phyloP scores from a whole-genome alignment of 2,329 filamentous ascomycete species.

The Leptographium procerum region DNA sequence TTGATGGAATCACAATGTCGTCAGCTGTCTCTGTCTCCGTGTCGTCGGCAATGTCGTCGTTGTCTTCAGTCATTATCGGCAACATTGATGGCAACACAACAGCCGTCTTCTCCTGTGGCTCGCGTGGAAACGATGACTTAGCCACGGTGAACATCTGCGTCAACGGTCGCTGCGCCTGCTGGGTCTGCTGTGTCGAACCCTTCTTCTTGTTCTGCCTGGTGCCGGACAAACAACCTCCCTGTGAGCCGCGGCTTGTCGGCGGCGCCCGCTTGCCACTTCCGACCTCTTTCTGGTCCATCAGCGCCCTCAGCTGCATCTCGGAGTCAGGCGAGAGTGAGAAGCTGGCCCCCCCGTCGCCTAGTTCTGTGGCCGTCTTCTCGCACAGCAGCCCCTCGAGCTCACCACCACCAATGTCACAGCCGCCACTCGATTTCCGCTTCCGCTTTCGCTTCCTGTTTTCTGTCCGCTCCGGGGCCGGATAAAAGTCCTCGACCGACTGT shows the following conservation, averaged over 20 bases:
- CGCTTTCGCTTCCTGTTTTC: conserved; percentile 5
- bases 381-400: neutral
- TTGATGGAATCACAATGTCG: neutral
- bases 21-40: neutral
- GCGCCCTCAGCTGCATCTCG: conserved; percentile 1
- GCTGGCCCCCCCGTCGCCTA: neutral
- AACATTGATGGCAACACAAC: too few species aligned
- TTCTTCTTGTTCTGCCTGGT: neutral
- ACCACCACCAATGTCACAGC: too few species aligned
- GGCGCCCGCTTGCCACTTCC: neutral
- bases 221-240: neutral
- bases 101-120: neutral
- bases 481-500: conserved; percentile 80
- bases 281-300: conserved; percentile 1
- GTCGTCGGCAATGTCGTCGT: too few species aligned
- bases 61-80: too few species aligned
- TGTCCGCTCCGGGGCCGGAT: conserved; percentile 32
- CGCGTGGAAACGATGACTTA: neutral
- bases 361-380: neutral
- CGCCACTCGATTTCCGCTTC: too few species aligned
- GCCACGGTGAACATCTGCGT: neutral
- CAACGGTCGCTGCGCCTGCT: neutral
- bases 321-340: conserved; percentile 5
- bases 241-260: neutral
- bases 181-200: neutral